Percentiles rank a stretch among this genome's conserved stretches.
phyloP scores from a whole-genome alignment of 805 yeast species.

The Maudiozyma serrabonitensis region DNA sequence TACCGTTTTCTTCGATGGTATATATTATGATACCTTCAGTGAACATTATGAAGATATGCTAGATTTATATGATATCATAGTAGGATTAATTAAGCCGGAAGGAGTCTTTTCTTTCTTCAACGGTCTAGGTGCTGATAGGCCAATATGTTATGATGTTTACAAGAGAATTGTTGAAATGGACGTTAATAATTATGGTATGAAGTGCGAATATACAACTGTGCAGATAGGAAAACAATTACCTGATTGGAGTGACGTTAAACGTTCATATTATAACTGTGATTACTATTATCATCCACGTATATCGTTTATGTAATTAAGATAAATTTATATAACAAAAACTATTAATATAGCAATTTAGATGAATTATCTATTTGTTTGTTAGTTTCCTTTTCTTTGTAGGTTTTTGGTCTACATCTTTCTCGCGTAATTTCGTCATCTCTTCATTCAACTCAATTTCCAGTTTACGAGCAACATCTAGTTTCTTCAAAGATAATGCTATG shows the following conservation, averaged over 20 bases:
- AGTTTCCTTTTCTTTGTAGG: constrained; percentile 6
- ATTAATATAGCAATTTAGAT: too few species aligned
- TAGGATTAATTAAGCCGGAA: constrained; percentile 70
- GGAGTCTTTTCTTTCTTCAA: constrained; percentile 89
- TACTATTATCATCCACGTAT: constrained; percentile 28
- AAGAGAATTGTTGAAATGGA: constrained; percentile 73
- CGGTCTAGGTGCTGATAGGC: constrained; percentile 77
- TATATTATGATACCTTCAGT: constrained; percentile 88
- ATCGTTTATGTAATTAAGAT: constrained; percentile 8
- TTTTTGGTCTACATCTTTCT: background rate
- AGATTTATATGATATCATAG: constrained; percentile 69
- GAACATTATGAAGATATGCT: constrained; percentile 88
- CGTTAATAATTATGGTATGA: constrained; percentile 66
- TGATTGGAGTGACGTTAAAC: constrained; percentile 28
- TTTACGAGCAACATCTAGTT: constrained; percentile 21
- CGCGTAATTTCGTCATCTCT: constrained; percentile 6
- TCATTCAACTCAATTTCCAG: constrained; percentile 21
- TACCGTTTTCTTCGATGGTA: constrained; percentile 69
- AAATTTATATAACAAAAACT: background rate
- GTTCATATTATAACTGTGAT: constrained; percentile 28
- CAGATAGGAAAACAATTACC: constrained; percentile 17
- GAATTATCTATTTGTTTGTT: background rate
- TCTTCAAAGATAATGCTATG: constrained; percentile 20
- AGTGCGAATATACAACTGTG: constrained; percentile 39
- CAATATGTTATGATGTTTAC: constrained; percentile 74